Evolutionary conservation across 23 red algal genomes (phyloP).

Genomic region (Gracilariopsis chorda): DNA sequence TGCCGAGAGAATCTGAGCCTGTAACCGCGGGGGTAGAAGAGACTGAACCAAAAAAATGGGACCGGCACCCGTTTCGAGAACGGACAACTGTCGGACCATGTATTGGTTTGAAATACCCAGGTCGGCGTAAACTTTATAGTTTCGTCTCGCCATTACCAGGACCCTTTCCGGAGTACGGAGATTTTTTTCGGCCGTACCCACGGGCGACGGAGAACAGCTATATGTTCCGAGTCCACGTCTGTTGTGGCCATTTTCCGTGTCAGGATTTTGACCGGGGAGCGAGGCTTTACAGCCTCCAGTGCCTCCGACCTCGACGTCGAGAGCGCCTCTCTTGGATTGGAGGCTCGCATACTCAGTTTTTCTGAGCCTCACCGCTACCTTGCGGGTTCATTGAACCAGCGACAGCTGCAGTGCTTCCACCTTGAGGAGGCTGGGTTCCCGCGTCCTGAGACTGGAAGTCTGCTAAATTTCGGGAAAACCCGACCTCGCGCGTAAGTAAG

Average conservation of each 20-base stretch:
- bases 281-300: not conserved
- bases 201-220: not conserved
- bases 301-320: not conserved
- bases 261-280: not conserved
- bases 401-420: no score
- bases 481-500: no score
- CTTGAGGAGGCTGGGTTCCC: no score
- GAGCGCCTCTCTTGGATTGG: not conserved
- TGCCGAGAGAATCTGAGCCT: not conserved
- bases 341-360: not conserved
- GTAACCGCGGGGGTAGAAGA: not conserved
- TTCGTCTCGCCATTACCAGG: not conserved
- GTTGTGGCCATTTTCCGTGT: not conserved
- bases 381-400: no score
- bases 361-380: no score
- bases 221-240: not conserved
- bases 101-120: not conserved
- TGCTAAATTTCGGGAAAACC: no score
- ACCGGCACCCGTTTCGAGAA: slow-evolving; percentile 15
- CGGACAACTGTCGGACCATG: not conserved
- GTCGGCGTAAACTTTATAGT: slow-evolving; percentile 5
- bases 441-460: no score
- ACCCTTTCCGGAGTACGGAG: not conserved
- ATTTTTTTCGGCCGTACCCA: not conserved
- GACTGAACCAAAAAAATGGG: not conserved